Conservation (phyloP, 768 basidiomycete genomes). For the Guyanaporus albipodus region DNA sequence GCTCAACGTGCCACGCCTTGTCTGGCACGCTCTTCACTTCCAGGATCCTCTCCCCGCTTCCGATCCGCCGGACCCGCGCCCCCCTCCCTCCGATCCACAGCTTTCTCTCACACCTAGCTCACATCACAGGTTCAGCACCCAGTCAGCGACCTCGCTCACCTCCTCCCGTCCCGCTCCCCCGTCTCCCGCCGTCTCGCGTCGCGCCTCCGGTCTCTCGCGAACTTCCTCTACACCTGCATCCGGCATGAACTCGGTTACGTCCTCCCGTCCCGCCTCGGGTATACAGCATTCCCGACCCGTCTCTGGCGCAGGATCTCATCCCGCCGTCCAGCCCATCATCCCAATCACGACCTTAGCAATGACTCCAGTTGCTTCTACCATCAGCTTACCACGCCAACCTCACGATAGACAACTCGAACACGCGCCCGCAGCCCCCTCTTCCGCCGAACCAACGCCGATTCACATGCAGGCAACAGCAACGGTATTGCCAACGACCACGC, state of each 20-base stretch:
- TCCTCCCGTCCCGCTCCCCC: conserved; percentile 59
- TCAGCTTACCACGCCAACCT: background rate
- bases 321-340: background rate
- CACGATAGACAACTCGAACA: background rate
- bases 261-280: conserved; percentile 21
- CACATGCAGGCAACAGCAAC: background rate
- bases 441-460: background rate
- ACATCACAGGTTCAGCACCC: conserved; percentile 20
- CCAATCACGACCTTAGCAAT: background rate
- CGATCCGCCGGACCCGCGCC: conserved; percentile 31
- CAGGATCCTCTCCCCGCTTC: conserved; percentile 33
- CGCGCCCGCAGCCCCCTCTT: background rate
- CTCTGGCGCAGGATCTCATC: conserved; percentile 4
- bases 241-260: conserved; percentile 8
- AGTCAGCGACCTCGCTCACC: conserved; percentile 33
- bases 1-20: conserved; percentile 28
- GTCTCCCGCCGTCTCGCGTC: conserved; percentile 50
- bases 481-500: background rate
- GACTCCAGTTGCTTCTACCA: background rate
- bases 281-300: conserved; percentile 6
- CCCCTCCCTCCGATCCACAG: conserved; percentile 1
- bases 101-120: background rate
- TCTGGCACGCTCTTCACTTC: conserved; percentile 24
- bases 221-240: conserved; percentile 25
- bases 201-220: conserved; percentile 33